These are phyloP conservation scores for Ceratocystis eucalypticola DNA, from an alignment of 2,329 filamentous ascomycete genomes.

Conservation along the genomic window DNA sequence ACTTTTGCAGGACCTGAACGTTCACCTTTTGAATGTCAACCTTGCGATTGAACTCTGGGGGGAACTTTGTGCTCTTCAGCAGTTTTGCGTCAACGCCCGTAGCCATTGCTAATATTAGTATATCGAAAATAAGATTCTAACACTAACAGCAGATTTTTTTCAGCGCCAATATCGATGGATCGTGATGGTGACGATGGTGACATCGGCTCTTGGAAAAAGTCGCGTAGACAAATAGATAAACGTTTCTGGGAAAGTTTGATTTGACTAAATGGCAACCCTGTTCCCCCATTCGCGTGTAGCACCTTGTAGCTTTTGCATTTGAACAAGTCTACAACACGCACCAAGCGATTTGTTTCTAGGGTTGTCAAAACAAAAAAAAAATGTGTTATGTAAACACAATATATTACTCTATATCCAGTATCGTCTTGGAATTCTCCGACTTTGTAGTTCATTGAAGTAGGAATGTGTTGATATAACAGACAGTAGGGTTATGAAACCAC, in stretches of 20 bases:
- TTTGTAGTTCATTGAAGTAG: no score
- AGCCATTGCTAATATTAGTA: constrained; percentile 46
- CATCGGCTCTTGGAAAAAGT: constrained; percentile 5
- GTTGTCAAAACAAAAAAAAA: no score
- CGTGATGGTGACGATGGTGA: constrained; percentile 7
- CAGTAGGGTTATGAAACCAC: no score
- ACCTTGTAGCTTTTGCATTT: not conserved
- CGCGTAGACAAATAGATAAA: not conserved
- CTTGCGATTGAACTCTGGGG: constrained; percentile 82
- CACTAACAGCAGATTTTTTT: not conserved
- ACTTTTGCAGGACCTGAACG: constrained; percentile 96
- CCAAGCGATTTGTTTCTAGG: no score
- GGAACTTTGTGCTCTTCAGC: constrained; percentile 83
- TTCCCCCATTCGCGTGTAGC: not conserved
- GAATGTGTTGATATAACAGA: no score
- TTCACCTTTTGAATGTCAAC: constrained; percentile 98
- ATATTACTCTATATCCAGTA: no score
- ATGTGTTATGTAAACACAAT: no score
- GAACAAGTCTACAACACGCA: not conserved
- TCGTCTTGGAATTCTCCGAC: no score
- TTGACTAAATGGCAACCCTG: constrained; percentile 9
- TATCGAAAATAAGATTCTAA: constrained; percentile 14
- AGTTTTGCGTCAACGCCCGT: constrained; percentile 79
- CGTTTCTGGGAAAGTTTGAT: not conserved
- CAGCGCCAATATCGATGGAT: not conserved